Evolutionary conservation across 306 rosid genomes (phyloP).

Genomic region (Pterocarpus macrocarpus): DNA sequence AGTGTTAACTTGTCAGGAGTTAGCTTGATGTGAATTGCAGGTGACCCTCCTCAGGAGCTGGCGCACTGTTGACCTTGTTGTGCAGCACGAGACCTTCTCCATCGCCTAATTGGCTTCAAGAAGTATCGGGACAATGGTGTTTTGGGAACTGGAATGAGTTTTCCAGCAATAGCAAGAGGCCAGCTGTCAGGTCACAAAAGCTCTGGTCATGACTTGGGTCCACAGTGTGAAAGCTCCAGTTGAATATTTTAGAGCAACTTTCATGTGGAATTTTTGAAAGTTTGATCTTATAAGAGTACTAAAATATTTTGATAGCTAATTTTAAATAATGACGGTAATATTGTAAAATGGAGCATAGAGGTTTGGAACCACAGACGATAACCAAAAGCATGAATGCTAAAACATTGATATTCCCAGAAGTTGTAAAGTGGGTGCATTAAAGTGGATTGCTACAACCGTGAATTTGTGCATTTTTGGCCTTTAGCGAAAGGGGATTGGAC

Average conservation of each 20-base stretch:
- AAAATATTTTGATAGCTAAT: not conserved
- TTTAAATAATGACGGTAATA: not conserved
- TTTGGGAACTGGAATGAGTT: constrained; percentile 87
- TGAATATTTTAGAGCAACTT: constrained; percentile 13
- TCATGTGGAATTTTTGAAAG: not conserved
- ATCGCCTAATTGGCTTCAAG: constrained; percentile 53
- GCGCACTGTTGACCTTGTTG: constrained; percentile 24
- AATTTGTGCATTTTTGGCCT: too few species aligned
- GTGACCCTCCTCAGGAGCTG: constrained; percentile 13
- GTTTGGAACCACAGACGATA: constrained; percentile 11
- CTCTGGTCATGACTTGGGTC: constrained; percentile 22
- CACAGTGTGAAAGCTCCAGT: constrained; percentile 9
- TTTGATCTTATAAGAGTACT: not conserved
- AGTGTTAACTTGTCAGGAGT: constrained; percentile 36
- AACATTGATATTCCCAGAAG: not conserved
- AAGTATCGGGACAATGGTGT: constrained; percentile 66
- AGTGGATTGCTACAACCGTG: too few species aligned
- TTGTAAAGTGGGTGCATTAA: too few species aligned
- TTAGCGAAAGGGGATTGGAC: too few species aligned
- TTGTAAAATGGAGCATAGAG: constrained; percentile 15
- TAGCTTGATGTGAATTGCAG: constrained; percentile 35
- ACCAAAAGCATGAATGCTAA: constrained; percentile 27
- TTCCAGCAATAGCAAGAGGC: constrained; percentile 91
- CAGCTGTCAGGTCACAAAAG: constrained; percentile 64
- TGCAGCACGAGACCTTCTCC: constrained; percentile 51